Base-by-base conservation (phyloP, 2,329 filamentous ascomycete species). In the Phaeosphaeriaceae sp. region DNA sequence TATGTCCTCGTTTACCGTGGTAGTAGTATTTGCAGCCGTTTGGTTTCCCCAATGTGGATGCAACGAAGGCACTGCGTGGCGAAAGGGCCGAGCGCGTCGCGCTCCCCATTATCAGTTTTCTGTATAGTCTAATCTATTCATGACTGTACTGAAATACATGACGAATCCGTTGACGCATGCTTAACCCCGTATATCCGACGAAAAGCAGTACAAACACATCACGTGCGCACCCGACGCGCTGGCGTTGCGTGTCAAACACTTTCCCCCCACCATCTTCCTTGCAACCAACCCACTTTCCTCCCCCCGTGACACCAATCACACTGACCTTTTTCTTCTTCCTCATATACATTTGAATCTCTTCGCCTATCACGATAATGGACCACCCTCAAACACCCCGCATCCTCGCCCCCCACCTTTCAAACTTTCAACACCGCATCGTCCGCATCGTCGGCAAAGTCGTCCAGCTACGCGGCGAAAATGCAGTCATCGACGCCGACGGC, bases 361-460 rank as follows among this genome's bases (percentile, higher is more conserved):
- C 18, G 13, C 15, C 8, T 9, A 15, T 12, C 34, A 9, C 21
- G 6, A 54, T 45, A 45, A 70, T 70, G 68, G 68, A 71, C 44
- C 61, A 68, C 56, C 68, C 66, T 1, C 67, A 70, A 61, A 86
- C 91, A 40, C 93, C 94, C 23, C 92, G 94, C 73, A 85, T 97
- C 72, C 90, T 89, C 39, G 88, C 89, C 44, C 77, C 82, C 33
- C 89, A 93, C 75, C 87, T 97, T 49, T 85, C 91, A 70, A 81
- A 81, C 67, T 96, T 92, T 77, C 74, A 77, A 41, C 75, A 83
- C 68, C 77, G 84, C 58, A 89, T 89, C 54, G 89, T 97, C 55
- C 92, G 92, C 63, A 80, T 97, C 46, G 81, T 96, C 4, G 94
- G 94, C 65, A 92, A 88, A 65, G 92, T 97, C 38, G 83, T 84